Evolutionary conservation across 129 eudicot species (phyloP).

Genomic region (Flaveria bidentis): DNA sequence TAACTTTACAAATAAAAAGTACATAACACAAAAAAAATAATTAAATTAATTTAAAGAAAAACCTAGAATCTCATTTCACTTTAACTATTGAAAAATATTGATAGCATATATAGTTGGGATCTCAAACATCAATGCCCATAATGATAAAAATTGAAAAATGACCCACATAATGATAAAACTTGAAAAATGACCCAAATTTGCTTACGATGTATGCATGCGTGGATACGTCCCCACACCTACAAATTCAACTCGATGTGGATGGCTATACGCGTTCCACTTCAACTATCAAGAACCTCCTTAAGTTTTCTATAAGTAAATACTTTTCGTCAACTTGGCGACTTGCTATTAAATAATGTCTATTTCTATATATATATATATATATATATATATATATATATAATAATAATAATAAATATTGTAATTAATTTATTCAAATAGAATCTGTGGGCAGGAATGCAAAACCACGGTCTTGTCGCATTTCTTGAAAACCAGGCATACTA

Average conservation of each 20-base stretch:
- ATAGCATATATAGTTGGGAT: no score
- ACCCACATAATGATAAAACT: not conserved
- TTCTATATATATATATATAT: not conserved
- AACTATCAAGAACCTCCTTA: slow-evolving; percentile 29
- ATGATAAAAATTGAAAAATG: no score
- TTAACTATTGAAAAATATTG: no score
- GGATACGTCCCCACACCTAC: slow-evolving; percentile 35
- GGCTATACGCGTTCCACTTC: slow-evolving; percentile 39
- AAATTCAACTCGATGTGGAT: slow-evolving; percentile 36
- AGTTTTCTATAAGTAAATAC: not conserved
- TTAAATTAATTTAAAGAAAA: no score
- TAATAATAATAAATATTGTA: slow-evolving; percentile 3
- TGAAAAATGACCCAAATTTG: not conserved
- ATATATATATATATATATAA: not conserved
- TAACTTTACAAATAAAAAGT: no score
- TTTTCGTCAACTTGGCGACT: slow-evolving; percentile 37
- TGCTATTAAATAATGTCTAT: slow-evolving; percentile 17
- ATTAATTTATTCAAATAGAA: slow-evolving; percentile 24
- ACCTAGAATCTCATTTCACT: no score
- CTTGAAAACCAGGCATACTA: slow-evolving; percentile 25
- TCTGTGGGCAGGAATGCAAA: slow-evolving; percentile 55
- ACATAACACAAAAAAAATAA: no score
- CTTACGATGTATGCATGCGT: slow-evolving; percentile 38
- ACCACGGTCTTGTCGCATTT: slow-evolving; percentile 49
- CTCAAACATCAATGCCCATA: no score